phyloP scores from a whole-genome alignment of 345 rosid species.

The Pelargonium nanum region DNA sequence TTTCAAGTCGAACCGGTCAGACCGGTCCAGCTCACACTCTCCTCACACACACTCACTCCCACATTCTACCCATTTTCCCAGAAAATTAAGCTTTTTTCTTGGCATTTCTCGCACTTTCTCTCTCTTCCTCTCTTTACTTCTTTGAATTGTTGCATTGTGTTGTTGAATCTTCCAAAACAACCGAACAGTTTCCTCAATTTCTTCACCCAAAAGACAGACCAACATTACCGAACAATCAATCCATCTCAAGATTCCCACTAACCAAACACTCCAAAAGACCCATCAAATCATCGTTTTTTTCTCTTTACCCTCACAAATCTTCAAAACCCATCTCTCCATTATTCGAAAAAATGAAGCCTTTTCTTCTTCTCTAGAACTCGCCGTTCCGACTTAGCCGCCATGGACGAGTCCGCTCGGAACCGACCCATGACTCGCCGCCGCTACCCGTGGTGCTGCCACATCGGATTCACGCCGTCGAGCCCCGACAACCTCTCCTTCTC shows the following conservation, averaged over 20 bases:
- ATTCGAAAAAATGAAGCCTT: conserved; percentile 5
- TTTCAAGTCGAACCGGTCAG: too few species aligned
- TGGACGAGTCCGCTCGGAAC: conserved; percentile 19
- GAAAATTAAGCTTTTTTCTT: background rate
- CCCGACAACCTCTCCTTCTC: conserved; percentile 46
- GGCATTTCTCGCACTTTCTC: background rate
- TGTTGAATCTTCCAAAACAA: background rate
- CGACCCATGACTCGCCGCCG: conserved; percentile 23
- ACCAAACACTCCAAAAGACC: background rate
- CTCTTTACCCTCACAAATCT: background rate
- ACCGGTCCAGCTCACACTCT: background rate
- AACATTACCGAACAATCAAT: background rate
- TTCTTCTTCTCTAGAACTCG: background rate
- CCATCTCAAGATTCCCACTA: background rate
- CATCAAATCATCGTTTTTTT: background rate
- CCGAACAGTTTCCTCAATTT: background rate
- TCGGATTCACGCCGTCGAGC: conserved; percentile 59
- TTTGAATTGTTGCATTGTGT: background rate
- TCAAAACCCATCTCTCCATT: background rate
- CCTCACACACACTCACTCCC: background rate
- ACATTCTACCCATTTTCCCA: background rate
- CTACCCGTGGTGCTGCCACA: conserved; percentile 79
- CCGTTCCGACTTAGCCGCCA: conserved; percentile 12
- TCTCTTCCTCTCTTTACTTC: background rate
- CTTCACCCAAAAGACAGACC: background rate